Percentiles rank a stretch among this genome's conserved stretches.
phyloP scores from a whole-genome alignment of 495 filamentous ascomycete species.

The Neurospora sp. region DNA sequence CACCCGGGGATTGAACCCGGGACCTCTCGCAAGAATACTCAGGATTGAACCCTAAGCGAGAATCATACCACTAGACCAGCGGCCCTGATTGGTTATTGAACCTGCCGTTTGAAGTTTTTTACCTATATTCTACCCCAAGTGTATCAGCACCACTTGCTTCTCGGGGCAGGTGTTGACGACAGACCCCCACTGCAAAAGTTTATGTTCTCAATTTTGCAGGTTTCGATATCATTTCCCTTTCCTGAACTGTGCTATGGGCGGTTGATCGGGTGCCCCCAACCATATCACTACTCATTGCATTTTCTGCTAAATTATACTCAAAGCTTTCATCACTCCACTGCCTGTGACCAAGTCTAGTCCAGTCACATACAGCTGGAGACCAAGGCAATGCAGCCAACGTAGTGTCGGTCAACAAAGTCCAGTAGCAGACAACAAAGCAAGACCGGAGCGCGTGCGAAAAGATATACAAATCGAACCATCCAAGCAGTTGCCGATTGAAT shows the following conservation, averaged over 20 bases:
- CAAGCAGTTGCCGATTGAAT: background rate
- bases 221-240: background rate
- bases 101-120: background rate
- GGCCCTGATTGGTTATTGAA: background rate
- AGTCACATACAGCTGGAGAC: too few relatives aligned
- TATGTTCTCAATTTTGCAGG: background rate
- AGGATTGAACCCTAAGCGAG: background rate
- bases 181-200: background rate
- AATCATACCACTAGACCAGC: background rate
- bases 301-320: background rate
- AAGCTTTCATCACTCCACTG: background rate
- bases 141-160: background rate
- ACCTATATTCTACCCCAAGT: background rate
- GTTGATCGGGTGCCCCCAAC: background rate
- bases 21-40: background rate
- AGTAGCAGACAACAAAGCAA: background rate
- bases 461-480: background rate
- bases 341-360: background rate
- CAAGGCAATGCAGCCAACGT: background rate
- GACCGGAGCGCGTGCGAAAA: background rate
- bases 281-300: background rate
- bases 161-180: background rate
- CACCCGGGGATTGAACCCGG: background rate
- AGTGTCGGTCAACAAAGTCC: background rate
- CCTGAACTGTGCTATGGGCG: background rate